These are phyloP conservation scores for Bocquillonia castaneifolia DNA, from an alignment of 441 rosid species.

Conservation along the genomic window DNA sequence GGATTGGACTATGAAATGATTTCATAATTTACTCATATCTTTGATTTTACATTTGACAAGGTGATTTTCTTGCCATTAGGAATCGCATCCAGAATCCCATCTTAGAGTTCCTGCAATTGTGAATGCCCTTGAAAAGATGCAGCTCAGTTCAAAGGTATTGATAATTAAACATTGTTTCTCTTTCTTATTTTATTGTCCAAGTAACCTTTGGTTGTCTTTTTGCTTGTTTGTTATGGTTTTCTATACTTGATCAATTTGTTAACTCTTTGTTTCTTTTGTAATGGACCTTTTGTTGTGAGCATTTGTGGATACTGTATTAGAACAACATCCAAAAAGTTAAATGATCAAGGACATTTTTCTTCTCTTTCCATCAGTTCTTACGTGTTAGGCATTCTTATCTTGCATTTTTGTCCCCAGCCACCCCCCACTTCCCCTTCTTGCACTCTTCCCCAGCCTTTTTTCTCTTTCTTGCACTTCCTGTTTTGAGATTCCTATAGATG, in stretches of 20 bases:
- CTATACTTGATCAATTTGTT: neutral
- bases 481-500: neutral
- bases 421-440: too few relatives aligned
- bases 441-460: neutral
- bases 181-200: neutral
- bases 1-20: neutral
- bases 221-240: neutral
- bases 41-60: neutral
- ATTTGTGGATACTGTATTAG: neutral
- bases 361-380: neutral
- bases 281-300: neutral
- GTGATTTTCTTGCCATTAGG: constrained; percentile 35
- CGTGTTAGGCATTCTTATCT: neutral
- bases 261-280: neutral
- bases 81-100: constrained; percentile 91
- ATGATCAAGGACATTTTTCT: neutral
- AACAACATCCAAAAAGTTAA: neutral
- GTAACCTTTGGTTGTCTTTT: neutral
- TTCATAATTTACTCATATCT: neutral
- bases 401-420: neutral
- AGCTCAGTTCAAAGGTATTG: constrained; percentile 64
- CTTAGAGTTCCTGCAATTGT: constrained; percentile 91
- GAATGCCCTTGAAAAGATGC: constrained; percentile 64
- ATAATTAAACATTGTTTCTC: neutral
- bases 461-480: neutral